A percentile compares a stretch with the other conserved stretches of the same genome.
Evolutionary conservation across 1,284 basidiomycete genomes (phyloP).

Genomic region (Agaricales sp.): DNA sequence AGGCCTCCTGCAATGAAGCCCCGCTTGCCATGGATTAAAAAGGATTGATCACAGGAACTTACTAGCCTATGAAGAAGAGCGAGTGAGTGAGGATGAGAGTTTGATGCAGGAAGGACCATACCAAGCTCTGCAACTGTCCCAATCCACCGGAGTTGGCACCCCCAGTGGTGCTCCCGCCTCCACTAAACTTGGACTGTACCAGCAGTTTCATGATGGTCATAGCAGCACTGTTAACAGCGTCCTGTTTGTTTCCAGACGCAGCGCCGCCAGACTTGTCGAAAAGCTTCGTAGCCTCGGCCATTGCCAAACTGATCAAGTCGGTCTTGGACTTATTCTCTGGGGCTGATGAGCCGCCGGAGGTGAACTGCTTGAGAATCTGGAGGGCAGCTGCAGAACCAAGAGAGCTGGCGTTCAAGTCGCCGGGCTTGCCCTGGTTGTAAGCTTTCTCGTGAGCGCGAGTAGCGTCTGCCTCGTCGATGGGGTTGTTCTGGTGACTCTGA

Average conservation of each 20-base stretch:
- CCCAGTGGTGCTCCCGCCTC: constrained; percentile 32
- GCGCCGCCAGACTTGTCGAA: constrained; percentile 63
- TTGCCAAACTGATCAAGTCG: constrained; percentile 72
- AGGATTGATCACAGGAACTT: too few relatives aligned
- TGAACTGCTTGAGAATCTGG: constrained; percentile 56
- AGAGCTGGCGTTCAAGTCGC: constrained; percentile 42
- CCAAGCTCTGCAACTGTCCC: constrained; percentile 43
- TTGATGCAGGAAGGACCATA: constrained; percentile 18
- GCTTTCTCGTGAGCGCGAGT: constrained; percentile 51
- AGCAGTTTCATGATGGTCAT: constrained; percentile 78
- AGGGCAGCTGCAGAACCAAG: constrained; percentile 71
- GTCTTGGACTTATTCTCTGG: constrained; percentile 39
- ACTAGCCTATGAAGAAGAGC: not conserved
- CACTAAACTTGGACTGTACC: constrained; percentile 51
- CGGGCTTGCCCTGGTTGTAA: constrained; percentile 41
- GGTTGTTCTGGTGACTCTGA: constrained; percentile 41
- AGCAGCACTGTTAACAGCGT: constrained; percentile 72
- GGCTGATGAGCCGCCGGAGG: constrained; percentile 33
- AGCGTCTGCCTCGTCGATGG: constrained; percentile 60
- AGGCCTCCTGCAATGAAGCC: too few relatives aligned
- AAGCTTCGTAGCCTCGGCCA: constrained; percentile 69
- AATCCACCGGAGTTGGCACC: constrained; percentile 61
- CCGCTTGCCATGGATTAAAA: too few relatives aligned
- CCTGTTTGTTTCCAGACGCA: constrained; percentile 65
- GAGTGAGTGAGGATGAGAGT: not conserved